A percentile compares a stretch with the other conserved stretches of the same genome.
phyloP scores from a whole-genome alignment of 768 basidiomycete genomes.

The Leccinum subgranulosum region DNA sequence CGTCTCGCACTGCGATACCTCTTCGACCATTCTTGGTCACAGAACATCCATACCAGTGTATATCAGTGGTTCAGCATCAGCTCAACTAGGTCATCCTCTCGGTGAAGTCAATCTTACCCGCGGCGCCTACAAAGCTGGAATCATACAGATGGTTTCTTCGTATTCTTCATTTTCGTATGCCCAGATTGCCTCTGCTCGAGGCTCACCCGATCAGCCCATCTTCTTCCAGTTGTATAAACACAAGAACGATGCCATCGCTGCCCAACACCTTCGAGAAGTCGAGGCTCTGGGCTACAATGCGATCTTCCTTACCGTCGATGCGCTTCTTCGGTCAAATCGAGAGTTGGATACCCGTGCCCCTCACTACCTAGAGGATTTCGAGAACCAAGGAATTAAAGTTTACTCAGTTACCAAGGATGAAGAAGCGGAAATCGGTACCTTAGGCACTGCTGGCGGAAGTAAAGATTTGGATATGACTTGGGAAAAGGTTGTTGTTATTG shows the following conservation, averaged over 20 bases:
- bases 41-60: constrained; percentile 75
- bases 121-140: constrained; percentile 59
- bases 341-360: constrained; percentile 68
- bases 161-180: constrained; percentile 68
- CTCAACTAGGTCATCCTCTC: constrained; percentile 82
- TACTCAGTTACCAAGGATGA: constrained; percentile 16
- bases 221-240: constrained; percentile 91
- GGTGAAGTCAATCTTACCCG: constrained; percentile 83
- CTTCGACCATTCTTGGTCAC: constrained; percentile 71
- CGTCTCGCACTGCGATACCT: constrained; percentile 63
- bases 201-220: constrained; percentile 53
- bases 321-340: constrained; percentile 76
- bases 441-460: constrained; percentile 67
- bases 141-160: constrained; percentile 84
- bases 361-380: constrained; percentile 54
- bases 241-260: constrained; percentile 60
- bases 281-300: constrained; percentile 77
- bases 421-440: constrained; percentile 37
- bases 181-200: constrained; percentile 56
- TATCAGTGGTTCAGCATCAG: constrained; percentile 78
- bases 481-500: constrained; percentile 47
- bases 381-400: constrained; percentile 34
- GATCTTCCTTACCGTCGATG: constrained; percentile 91
- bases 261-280: constrained; percentile 65
- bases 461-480: constrained; percentile 78